A percentile compares a stretch with the other conserved stretches of the same genome.
These are phyloP conservation scores for Piloderma croceum DNA, from an alignment of 768 basidiomycete species.

Conservation along the genomic window DNA sequence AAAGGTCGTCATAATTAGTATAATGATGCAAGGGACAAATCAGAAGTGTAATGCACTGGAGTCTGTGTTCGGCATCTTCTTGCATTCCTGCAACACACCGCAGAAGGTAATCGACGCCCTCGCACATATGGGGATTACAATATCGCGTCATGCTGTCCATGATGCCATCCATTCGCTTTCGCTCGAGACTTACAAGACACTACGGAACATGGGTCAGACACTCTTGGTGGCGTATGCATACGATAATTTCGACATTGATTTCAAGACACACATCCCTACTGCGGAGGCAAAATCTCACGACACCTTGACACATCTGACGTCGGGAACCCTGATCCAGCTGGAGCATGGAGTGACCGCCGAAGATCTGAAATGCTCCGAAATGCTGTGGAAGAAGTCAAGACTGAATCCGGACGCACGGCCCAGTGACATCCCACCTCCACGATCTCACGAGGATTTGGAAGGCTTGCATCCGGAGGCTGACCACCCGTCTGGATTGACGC, in stretches of 20 bases:
- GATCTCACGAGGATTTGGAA: constrained; percentile 3
- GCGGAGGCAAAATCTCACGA: constrained; percentile 10
- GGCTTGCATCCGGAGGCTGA: constrained; percentile 14
- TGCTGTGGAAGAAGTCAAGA: constrained; percentile 15
- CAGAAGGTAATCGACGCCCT: constrained; percentile 20
- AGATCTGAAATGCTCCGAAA: constrained; percentile 14
- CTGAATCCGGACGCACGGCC: constrained; percentile 7
- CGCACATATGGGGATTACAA: constrained; percentile 16
- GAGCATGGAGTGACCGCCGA: constrained; percentile 15
- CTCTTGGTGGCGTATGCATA: constrained; percentile 13
- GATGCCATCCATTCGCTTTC: constrained; percentile 15
- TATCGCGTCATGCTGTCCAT: constrained; percentile 15
- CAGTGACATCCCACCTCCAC: not conserved
- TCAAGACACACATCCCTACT: constrained; percentile 14
- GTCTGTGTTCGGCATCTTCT: constrained; percentile 20
- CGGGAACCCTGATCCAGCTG: constrained; percentile 18
- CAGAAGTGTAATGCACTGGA: constrained; percentile 17
- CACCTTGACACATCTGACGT: constrained; percentile 21
- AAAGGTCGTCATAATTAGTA: constrained; percentile 10
- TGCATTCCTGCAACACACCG: constrained; percentile 18
- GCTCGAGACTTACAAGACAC: constrained; percentile 1
- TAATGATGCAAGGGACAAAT: constrained; percentile 15
- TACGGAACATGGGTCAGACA: constrained; percentile 11
- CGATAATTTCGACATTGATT: constrained; percentile 23
- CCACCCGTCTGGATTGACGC: constrained; percentile 14